phyloP scores from a whole-genome alignment of 2,329 filamentous ascomycete species.

The Venturia oleaginea region DNA sequence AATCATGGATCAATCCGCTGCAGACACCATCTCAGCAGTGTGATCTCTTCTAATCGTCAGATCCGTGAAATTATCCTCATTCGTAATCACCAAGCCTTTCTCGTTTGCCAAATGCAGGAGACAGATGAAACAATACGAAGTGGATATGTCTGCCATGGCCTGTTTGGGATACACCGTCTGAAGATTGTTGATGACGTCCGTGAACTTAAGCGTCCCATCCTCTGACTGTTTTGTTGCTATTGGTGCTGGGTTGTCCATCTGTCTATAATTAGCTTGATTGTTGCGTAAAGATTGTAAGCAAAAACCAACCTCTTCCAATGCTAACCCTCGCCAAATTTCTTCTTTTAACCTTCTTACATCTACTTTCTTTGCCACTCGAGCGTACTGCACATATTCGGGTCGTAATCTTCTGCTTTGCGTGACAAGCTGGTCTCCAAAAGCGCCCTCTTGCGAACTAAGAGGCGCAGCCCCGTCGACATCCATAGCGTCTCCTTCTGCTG shows the following conservation, averaged over 20 bases:
- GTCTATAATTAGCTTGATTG: neutral
- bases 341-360: constrained; percentile 56
- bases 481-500: constrained; percentile 42
- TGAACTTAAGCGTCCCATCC: constrained; percentile 64
- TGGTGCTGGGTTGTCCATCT: constrained; percentile 10
- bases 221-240: constrained; percentile 28
- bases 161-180: constrained; percentile 78
- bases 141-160: constrained; percentile 88
- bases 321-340: constrained; percentile 57
- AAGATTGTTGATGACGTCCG: constrained; percentile 80
- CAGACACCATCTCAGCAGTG: constrained; percentile 28
- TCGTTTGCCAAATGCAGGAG: constrained; percentile 87
- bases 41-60: constrained; percentile 40
- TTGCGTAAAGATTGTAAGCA: neutral
- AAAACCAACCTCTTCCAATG: constrained; percentile 34
- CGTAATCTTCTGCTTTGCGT: constrained; percentile 51
- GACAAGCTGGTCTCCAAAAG: constrained; percentile 52
- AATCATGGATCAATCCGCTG: neutral
- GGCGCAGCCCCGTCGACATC: constrained; percentile 23
- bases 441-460: constrained; percentile 34
- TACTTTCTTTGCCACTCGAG: constrained; percentile 57
- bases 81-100: constrained; percentile 72
- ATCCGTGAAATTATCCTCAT: constrained; percentile 43
- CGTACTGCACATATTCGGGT: constrained; percentile 58
- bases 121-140: constrained; percentile 87